phyloP scores from a whole-genome alignment of 768 basidiomycete genomes.

The Tricholomella constricta region DNA sequence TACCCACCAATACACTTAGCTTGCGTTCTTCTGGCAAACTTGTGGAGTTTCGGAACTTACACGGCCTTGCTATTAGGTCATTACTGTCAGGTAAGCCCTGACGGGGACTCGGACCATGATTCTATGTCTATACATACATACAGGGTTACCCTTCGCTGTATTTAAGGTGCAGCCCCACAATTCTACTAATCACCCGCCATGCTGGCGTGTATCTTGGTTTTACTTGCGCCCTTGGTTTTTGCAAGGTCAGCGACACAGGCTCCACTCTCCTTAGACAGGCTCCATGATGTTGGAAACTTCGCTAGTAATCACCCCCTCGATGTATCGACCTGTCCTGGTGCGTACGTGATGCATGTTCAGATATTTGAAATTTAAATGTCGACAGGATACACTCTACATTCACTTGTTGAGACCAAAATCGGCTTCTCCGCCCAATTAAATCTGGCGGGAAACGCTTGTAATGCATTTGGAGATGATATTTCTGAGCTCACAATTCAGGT shows the following conservation, averaged over 20 bases:
- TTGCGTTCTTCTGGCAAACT: too few relatives aligned
- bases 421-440: conserved; percentile 58
- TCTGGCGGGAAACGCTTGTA: conserved; percentile 58
- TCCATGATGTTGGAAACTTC: not conserved
- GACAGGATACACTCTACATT: conserved; percentile 56
- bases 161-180: not conserved
- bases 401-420: conserved; percentile 40
- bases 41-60: too few relatives aligned
- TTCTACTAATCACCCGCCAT: not conserved
- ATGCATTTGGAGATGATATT: conserved; percentile 67
- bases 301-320: conserved; percentile 17
- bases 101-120: not conserved
- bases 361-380: not conserved
- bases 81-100: not conserved
- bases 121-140: not conserved
- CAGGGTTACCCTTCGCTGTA: not conserved
- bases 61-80: too few relatives aligned
- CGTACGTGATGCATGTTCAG: not conserved
- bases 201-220: conserved; percentile 1
- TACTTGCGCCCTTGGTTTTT: conserved; percentile 7
- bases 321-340: conserved; percentile 11
- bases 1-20: too few relatives aligned
- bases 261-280: not conserved
- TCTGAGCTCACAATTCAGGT: conserved; percentile 62
- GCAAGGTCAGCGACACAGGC: conserved; percentile 12